These are phyloP conservation scores for Penicillium macrosclerotiorum DNA, from an alignment of 495 filamentous ascomycete species.

Conservation along the genomic window DNA sequence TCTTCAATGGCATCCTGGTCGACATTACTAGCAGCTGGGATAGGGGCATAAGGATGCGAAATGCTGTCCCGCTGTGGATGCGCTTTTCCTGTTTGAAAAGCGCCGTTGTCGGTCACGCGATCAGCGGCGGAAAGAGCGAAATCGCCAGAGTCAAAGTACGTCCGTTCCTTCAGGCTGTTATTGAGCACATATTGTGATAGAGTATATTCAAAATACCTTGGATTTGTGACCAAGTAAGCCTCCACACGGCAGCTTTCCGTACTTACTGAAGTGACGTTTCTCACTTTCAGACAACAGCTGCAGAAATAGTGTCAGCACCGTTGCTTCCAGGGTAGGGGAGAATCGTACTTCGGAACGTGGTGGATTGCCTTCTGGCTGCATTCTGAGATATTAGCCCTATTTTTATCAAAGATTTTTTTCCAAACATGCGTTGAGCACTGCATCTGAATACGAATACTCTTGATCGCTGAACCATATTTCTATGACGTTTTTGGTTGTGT, in stretches of 20 bases:
- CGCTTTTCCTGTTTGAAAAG: constrained; percentile 23
- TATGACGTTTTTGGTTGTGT: not conserved
- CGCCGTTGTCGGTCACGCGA: constrained; percentile 21
- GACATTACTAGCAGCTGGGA: constrained; percentile 28
- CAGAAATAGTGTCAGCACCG: not conserved
- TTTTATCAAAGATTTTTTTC: not conserved
- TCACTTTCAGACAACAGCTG: constrained; percentile 11
- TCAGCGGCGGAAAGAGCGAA: constrained; percentile 29
- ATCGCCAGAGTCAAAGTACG: constrained; percentile 35
- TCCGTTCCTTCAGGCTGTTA: constrained; percentile 21
- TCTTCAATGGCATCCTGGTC: constrained; percentile 24
- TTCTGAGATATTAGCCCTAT: constrained; percentile 1
- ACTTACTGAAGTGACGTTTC: constrained; percentile 8
- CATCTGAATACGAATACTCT: not conserved
- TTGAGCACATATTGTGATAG: constrained; percentile 2
- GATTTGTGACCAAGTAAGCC: constrained; percentile 9
- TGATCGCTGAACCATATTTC: not conserved
- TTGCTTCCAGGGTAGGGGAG: not conserved
- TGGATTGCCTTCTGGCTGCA: not conserved
- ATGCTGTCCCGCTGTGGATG: constrained; percentile 29
- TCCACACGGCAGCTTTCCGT: constrained; percentile 15
- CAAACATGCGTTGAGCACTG: not conserved
- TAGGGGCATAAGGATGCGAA: constrained; percentile 28
- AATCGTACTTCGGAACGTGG: not conserved
- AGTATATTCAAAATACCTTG: constrained; percentile 11